A percentile compares a stretch with the other conserved stretches of the same genome.
Evolutionary conservation across 78 protist genomes (phyloP).

Genomic region (Dictyostelium intermedium): DNA sequence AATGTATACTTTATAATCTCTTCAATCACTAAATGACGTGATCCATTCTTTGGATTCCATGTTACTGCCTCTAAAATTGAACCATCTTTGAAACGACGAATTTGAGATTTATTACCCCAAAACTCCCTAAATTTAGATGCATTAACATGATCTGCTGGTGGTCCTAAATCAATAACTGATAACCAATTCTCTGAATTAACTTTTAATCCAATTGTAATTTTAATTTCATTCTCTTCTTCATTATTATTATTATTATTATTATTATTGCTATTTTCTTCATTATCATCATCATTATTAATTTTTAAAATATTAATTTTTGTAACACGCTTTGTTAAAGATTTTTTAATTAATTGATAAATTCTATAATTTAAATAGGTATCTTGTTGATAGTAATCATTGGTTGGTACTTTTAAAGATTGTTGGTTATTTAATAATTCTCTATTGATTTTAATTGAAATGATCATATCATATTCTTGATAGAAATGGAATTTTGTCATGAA

Average conservation of each 20-base stretch:
- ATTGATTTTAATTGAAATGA: constrained; percentile 3
- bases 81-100: constrained; percentile 80
- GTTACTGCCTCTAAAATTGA: constrained; percentile 62
- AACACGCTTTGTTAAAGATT: constrained; percentile 31
- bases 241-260: background rate
- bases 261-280: background rate
- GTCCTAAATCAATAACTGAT: constrained; percentile 56
- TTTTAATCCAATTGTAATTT: constrained; percentile 9
- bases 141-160: constrained; percentile 64
- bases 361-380: constrained; percentile 4
- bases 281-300: background rate
- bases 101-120: constrained; percentile 71
- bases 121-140: constrained; percentile 25
- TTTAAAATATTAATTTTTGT: background rate
- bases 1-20: constrained; percentile 42
- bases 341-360: background rate
- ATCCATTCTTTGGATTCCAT: constrained; percentile 38
- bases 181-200: constrained; percentile 44
- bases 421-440: background rate
- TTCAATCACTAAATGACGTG: constrained; percentile 47
- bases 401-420: background rate
- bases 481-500: constrained; percentile 39
- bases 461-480: background rate
- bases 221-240: background rate
- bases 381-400: constrained; percentile 32